phyloP scores from a whole-genome alignment of 2,329 filamentous ascomycete genomes.

The Ophiocordyceps camponoti-floridani region DNA sequence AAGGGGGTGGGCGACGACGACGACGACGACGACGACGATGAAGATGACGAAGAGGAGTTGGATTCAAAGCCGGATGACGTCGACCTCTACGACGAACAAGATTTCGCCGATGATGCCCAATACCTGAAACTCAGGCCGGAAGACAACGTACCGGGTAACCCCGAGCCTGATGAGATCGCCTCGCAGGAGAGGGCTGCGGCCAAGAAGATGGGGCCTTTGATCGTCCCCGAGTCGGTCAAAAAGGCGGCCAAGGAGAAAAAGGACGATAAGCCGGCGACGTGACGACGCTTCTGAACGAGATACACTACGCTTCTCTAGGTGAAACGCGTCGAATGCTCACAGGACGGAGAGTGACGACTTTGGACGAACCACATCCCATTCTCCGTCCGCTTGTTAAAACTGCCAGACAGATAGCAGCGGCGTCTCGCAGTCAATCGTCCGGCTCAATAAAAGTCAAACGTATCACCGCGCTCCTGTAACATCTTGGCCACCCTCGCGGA shows the following conservation, averaged over 20 bases:
- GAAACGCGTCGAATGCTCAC: neutral
- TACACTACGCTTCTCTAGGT: neutral
- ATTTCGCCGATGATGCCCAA: neutral
- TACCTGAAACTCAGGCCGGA: neutral
- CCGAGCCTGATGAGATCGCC: constrained; percentile 7
- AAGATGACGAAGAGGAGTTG: neutral
- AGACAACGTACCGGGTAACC: neutral
- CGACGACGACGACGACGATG: neutral
- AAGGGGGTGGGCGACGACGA: constrained; percentile 1
- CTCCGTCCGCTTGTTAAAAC: neutral
- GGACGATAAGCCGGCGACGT: neutral
- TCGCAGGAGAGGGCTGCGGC: constrained; percentile 14
- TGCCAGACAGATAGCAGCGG: neutral
- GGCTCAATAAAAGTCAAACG: constrained; percentile 58
- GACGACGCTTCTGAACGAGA: neutral
- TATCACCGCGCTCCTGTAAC: constrained; percentile 70
- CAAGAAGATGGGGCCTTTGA: constrained; percentile 12
- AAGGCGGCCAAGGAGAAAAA: constrained; percentile 1
- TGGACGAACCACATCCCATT: neutral
- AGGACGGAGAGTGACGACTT: neutral
- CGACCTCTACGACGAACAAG: neutral
- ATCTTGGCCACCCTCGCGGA: constrained; percentile 66
- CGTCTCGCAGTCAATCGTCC: neutral
- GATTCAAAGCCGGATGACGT: neutral
- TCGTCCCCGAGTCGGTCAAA: constrained; percentile 10